Evolutionary conservation across 352 stramenopile species (phyloP), one percentile per base, ranked within the genome.

Genomic region (Chrysophaeum taylorii): DNA sequence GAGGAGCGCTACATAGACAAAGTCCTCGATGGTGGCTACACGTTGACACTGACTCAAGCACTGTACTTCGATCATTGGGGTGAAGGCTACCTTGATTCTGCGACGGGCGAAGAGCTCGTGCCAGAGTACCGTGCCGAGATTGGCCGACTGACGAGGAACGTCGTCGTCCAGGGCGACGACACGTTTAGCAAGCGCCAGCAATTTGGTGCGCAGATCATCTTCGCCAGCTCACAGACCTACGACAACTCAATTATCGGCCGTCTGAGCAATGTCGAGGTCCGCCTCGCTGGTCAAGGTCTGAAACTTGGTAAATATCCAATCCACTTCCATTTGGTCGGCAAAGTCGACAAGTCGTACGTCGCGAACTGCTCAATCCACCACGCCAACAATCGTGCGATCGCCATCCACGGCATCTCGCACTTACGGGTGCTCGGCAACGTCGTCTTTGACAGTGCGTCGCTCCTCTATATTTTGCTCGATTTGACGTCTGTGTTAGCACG

Each of bases 401-500:
- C 73, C 36, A 57, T 86, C 31, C 81, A 86, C 70, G 81, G 79
- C 54, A 79, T 78, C 1, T 79, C 85, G n/a, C 74, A 78, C 57
- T 62, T 85, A 15, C n/a, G 52, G 0, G 71, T 86, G 14, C 69
- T 80, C 15, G 39, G 73, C 41, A 84, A 85, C 36, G 79, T 86
- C 16, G 78, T 73, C 27, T 85, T 75, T 71, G 82, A 86, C 57
- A 83, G 79, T 50, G 74, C 77, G 0, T 79, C 77, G 23, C 81
- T 85, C 67, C 79, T 79, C 0, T 48, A 85, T 0, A 81, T 86
- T 70, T 60, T 86, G 31, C 79, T 85, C 62, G 81, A 86, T 69
- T 79, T 79, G 12, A 73, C 77, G 23, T n/a, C n/a, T n/a, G n/a
- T n/a, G n/a, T n/a, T n/a, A n/a, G n/a, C n/a, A n/a, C n/a, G n/a